Conservation (phyloP, 495 filamentous ascomycete genomes). For the Tuber magnatum region DNA sequence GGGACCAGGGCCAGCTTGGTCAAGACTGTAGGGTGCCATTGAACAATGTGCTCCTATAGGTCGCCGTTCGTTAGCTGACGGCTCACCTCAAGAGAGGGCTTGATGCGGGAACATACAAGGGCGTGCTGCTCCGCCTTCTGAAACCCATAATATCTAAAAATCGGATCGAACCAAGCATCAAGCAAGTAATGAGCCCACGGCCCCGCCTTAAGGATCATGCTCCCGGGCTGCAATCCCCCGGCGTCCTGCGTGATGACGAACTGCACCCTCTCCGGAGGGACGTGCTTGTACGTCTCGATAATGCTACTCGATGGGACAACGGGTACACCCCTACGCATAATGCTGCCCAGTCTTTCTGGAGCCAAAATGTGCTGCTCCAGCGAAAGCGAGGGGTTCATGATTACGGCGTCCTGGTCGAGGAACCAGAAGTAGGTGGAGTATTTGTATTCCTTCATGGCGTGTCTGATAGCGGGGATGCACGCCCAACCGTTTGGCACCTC, state of each 20-base stretch:
- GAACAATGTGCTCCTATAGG: slow-evolving; percentile 72
- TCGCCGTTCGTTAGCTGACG: slow-evolving; percentile 11
- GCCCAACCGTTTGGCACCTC: slow-evolving; percentile 66
- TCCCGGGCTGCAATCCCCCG: slow-evolving; percentile 66
- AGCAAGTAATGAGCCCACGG: slow-evolving; percentile 90
- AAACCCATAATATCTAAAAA: slow-evolving; percentile 90
- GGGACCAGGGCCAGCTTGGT: slow-evolving; percentile 78
- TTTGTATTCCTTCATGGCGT: slow-evolving; percentile 74
- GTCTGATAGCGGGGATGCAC: slow-evolving; percentile 73
- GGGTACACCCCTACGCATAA: slow-evolving; percentile 77
- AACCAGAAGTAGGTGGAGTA: slow-evolving; percentile 73
- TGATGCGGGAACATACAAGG: slow-evolving; percentile 54
- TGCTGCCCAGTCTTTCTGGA: slow-evolving; percentile 56
- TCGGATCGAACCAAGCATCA: slow-evolving; percentile 92
- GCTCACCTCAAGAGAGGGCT: too few relatives aligned
- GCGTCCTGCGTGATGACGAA: slow-evolving; percentile 78
- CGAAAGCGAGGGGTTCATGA: slow-evolving; percentile 75
- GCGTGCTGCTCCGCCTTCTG: slow-evolving; percentile 90
- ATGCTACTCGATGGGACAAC: slow-evolving; percentile 93
- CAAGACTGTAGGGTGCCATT: slow-evolving; percentile 98
- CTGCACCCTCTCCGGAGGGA: slow-evolving; percentile 68
- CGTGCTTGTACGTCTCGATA: slow-evolving; percentile 85
- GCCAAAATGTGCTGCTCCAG: slow-evolving; percentile 66
- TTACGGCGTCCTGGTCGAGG: slow-evolving; percentile 71
- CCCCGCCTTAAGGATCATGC: slow-evolving; percentile 72